phyloP scores from a whole-genome alignment of 1,284 basidiomycete species.

The Laetiporus sulphureus region DNA sequence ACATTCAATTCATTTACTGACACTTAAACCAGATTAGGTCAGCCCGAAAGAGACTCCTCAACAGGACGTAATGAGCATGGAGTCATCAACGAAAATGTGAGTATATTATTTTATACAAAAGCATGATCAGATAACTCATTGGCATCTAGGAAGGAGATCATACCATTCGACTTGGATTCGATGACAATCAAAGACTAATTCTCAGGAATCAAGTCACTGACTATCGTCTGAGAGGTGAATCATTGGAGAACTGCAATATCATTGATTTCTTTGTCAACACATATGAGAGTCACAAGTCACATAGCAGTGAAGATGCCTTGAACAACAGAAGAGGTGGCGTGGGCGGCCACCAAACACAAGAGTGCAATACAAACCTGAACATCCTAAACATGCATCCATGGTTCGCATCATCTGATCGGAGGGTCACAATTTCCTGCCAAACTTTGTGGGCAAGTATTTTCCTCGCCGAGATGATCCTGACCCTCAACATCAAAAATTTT shows the following conservation, averaged over 20 bases:
- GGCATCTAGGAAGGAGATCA: background rate
- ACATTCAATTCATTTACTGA: too few relatives aligned
- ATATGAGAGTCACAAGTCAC: slow-evolving; percentile 12
- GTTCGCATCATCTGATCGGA: slow-evolving; percentile 17
- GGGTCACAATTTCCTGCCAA: slow-evolving; percentile 3
- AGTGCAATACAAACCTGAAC: slow-evolving; percentile 8
- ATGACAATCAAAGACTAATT: slow-evolving; percentile 1
- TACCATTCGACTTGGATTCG: background rate
- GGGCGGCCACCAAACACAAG: slow-evolving; percentile 9
- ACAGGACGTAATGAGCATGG: too few relatives aligned
- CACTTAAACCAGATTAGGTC: too few relatives aligned
- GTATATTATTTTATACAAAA: too few relatives aligned
- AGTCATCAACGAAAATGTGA: background rate
- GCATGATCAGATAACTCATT: too few relatives aligned
- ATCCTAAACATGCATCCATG: slow-evolving; percentile 10
- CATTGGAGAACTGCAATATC: slow-evolving; percentile 9
- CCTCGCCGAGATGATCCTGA: slow-evolving; percentile 21
- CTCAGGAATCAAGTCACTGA: slow-evolving; percentile 11
- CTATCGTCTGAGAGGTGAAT: slow-evolving; percentile 14
- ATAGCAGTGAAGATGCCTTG: background rate
- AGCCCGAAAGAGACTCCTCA: too few relatives aligned
- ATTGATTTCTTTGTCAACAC: slow-evolving; percentile 15
- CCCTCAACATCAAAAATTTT: slow-evolving; percentile 13
- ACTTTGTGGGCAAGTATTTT: slow-evolving; percentile 27
- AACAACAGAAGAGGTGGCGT: too few relatives aligned